phyloP scores from a whole-genome alignment of 345 rosid genomes.

The Populus simonii region DNA sequence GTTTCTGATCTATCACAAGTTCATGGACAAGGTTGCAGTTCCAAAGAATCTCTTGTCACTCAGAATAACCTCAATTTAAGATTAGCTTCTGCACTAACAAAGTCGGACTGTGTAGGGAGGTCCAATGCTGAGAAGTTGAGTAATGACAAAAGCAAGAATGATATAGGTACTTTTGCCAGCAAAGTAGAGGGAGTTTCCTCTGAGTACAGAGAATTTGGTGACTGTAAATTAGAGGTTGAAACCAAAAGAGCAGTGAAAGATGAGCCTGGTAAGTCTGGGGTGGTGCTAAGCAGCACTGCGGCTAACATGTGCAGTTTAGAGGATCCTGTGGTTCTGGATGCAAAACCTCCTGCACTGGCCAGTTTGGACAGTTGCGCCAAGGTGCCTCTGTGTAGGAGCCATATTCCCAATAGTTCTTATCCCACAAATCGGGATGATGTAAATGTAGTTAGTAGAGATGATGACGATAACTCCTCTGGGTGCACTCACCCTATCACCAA shows the following conservation, averaged over 20 bases:
- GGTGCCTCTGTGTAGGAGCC: constrained; percentile 34
- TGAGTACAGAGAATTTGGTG: constrained; percentile 27
- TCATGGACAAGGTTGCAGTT: constrained; percentile 37
- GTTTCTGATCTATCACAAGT: constrained; percentile 48
- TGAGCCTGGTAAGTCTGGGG: constrained; percentile 27
- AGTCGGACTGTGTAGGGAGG: constrained; percentile 47
- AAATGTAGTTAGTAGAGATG: constrained; percentile 74
- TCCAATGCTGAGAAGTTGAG: constrained; percentile 36
- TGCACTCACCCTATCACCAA: constrained; percentile 55
- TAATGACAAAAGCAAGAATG: constrained; percentile 41
- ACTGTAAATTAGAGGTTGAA: constrained; percentile 39
- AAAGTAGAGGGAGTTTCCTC: constrained; percentile 34
- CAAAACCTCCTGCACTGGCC: constrained; percentile 49
- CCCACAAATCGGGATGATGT: constrained; percentile 49
- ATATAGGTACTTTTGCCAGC: constrained; percentile 37
- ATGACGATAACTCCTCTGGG: constrained; percentile 82
- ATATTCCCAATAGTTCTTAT: constrained; percentile 32
- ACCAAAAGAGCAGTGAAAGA: constrained; percentile 32
- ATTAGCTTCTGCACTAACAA: constrained; percentile 39
- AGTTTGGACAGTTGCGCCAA: constrained; percentile 50
- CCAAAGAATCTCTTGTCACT: constrained; percentile 31
- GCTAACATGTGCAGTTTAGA: constrained; percentile 37
- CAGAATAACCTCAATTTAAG: constrained; percentile 39
- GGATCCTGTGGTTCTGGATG: constrained; percentile 50
- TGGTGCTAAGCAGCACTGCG: constrained; percentile 21